These are phyloP conservation scores for sweet orange (Citrus sinensis) DNA, from an alignment of 345 rosid species.

Conservation along the genomic window DNA sequence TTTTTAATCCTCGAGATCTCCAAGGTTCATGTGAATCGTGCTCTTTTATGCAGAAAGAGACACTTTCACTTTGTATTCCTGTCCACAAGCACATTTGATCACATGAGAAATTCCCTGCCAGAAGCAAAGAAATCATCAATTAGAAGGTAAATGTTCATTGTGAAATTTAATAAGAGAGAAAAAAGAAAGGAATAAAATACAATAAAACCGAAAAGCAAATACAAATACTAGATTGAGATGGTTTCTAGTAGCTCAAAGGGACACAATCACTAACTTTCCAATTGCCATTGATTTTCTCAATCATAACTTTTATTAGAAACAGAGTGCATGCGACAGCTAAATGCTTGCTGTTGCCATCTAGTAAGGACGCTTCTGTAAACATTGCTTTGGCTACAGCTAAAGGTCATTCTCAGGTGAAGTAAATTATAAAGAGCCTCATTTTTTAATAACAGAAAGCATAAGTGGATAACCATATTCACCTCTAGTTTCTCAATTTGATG, in stretches of 20 bases:
- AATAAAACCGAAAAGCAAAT: neutral
- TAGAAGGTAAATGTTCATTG: neutral
- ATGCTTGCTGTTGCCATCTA: neutral
- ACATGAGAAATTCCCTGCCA: slow-evolving; percentile 54
- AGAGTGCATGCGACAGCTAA: no score
- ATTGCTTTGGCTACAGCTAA: neutral
- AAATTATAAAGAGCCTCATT: neutral
- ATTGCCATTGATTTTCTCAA: neutral
- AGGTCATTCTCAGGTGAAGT: neutral
- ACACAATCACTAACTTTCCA: neutral
- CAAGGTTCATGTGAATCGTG: neutral
- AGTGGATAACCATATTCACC: slow-evolving; percentile 28
- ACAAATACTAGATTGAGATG: neutral
- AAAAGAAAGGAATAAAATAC: neutral
- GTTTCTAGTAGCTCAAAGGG: neutral
- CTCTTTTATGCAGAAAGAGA: slow-evolving; percentile 11
- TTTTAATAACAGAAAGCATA: neutral
- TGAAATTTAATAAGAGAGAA: neutral
- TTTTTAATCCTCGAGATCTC: neutral
- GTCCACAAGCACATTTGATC: slow-evolving; percentile 55
- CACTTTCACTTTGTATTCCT: slow-evolving; percentile 44
- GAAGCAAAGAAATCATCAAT: slow-evolving; percentile 15
- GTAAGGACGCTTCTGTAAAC: neutral
- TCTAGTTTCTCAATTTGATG: slow-evolving; percentile 50
- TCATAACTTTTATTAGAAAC: neutral